Evolutionary conservation across 305 asterid species (phyloP).

Genomic region (Salvia sclarea): DNA sequence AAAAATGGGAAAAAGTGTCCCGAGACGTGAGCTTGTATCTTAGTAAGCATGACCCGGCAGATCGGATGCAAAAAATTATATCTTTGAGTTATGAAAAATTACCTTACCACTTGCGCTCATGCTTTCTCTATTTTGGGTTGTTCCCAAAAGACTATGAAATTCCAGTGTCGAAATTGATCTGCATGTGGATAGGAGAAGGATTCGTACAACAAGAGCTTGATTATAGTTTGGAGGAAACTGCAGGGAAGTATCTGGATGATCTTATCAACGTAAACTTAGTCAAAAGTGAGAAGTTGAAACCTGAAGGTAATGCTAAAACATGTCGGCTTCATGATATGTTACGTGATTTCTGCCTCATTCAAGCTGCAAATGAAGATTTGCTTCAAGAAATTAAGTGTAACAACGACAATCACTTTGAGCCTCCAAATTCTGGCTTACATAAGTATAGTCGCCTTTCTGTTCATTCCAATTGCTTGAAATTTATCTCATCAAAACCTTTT

Average conservation of each 20-base stretch:
- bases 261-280: slow-evolving; percentile 16
- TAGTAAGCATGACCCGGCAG: not conserved
- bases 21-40: not conserved
- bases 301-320: slow-evolving; percentile 10
- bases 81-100: not conserved
- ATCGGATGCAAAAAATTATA: not conserved
- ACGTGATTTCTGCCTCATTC: slow-evolving; percentile 14
- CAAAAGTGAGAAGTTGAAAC: not conserved
- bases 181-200: slow-evolving; percentile 6
- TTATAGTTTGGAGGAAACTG: slow-evolving; percentile 19
- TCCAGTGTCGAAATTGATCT: not conserved
- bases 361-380: not conserved
- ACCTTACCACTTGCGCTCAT: not conserved
- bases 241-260: slow-evolving; percentile 6
- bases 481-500: not conserved
- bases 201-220: not conserved
- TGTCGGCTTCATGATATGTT: slow-evolving; percentile 9
- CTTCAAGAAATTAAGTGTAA: not conserved
- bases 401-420: not conserved
- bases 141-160: not conserved
- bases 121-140: not conserved
- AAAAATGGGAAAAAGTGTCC: not conserved
- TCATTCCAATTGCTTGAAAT: not conserved
- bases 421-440: not conserved
- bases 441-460: not conserved